Evolutionary conservation across 1,284 basidiomycete species (phyloP).

Genomic region (Cystobasidium pallidum): DNA sequence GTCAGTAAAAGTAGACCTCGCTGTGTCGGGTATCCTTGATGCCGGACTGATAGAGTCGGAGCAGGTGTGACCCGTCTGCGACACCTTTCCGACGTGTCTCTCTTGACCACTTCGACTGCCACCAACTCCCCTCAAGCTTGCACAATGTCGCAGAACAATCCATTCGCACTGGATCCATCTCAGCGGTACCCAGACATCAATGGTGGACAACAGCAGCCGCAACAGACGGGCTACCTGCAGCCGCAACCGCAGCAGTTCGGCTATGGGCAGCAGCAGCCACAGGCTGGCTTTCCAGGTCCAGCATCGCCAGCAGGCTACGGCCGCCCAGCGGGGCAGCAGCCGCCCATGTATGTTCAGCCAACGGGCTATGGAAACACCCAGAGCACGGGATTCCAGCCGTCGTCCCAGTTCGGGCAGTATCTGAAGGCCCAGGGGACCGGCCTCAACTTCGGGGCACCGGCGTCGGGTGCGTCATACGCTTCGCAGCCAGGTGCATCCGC

Average conservation of each 20-base stretch:
- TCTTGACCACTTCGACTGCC: constrained; percentile 2
- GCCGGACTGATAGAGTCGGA: not conserved
- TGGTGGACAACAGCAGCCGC: constrained; percentile 28
- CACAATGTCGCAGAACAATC: constrained; percentile 37
- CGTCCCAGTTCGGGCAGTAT: constrained; percentile 44
- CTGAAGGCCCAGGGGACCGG: constrained; percentile 28
- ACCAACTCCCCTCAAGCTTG: not conserved
- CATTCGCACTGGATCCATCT: constrained; percentile 33
- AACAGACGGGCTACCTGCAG: constrained; percentile 32
- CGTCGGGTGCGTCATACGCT: constrained; percentile 13
- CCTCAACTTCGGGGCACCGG: constrained; percentile 34
- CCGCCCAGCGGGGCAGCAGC: not conserved
- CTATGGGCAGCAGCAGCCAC: constrained; percentile 33
- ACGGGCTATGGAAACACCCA: constrained; percentile 27
- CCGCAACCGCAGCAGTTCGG: constrained; percentile 25
- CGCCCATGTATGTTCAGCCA: constrained; percentile 37
- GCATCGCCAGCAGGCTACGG: constrained; percentile 8
- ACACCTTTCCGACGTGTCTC: not conserved
- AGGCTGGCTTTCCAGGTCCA: constrained; percentile 4
- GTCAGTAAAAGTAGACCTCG: not conserved
- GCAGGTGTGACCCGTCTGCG: not conserved
- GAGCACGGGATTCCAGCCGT: constrained; percentile 39
- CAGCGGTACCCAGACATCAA: constrained; percentile 40
- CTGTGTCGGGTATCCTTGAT: too few species aligned
- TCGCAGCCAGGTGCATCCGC: constrained; percentile 18